Evolutionary conservation across 1,284 basidiomycete genomes (phyloP), one percentile per base, ranked within the genome.

Genomic region (Athelia psychrophila): DNA sequence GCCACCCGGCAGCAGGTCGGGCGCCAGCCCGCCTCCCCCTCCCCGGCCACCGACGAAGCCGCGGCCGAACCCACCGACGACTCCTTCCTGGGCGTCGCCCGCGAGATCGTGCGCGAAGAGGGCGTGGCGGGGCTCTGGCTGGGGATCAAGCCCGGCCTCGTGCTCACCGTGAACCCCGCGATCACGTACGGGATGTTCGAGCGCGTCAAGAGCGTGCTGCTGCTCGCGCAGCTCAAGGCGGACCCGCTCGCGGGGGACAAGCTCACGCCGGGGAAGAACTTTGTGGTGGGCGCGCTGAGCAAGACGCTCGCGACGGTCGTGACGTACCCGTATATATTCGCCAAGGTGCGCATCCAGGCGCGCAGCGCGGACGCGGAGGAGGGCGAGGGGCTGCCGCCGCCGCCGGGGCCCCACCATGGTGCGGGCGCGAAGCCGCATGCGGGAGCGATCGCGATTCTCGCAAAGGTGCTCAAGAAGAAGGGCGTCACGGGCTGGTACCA

Each of bases 171-270:
- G 49, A 99, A 99, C 72, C 97, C 97, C 2, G 95, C 97, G 19
- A 98, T 99, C 71, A 99, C 97, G 1, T 99, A 99, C 68, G 97
- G 97, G 49, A 80, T 90, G 35, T 99, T 93, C 65, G 96, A 99
- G 74, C 83, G 95, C 49, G 79, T 97, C 56, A 98, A 98, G 77
- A 81, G 75, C 54, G 54, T 87, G 8, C 64, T 88, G 24, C 68
- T 88, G 19, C 66, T 81, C 36, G 80, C 83, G 8, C 74, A 78
- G 60, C 71, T 74, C 13, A 75, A 74, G 47, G 73, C 73, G 15
- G 79, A 80, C 3, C 13, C 27, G n/a, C n/a, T n/a, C n/a, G 58
- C 70, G 1, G 62, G 62, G 12, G 72, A 74, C 2, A 93, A 89
- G 62, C 78, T 95, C 65, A 83, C 85, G 0, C 92, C 95, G 1